Base-by-base conservation (phyloP, 2,329 filamentous ascomycete species). In the Diaporthe ilicicola region DNA sequence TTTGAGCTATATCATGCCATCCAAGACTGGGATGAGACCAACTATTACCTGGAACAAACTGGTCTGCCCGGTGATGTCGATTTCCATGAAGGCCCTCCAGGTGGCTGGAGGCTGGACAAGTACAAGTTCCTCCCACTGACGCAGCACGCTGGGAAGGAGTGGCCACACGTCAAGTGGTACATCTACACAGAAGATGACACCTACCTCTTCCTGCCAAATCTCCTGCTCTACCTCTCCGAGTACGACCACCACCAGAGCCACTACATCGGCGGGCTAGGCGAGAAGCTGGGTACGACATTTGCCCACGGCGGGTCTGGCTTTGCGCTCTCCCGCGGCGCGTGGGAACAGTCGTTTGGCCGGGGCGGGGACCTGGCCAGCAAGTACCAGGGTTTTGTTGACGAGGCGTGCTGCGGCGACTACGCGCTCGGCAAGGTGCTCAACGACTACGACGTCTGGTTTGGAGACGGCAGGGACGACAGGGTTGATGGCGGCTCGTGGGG, bases 1-100 rank as follows among this genome's bases (percentile, higher is more conserved):
- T 70, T 75, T 64, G 70, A 76, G 27, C 73, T 74, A 17, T 77
- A 77, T 53, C 59, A 68, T 13, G 72, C 74, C 12, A 74, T 77
- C 55, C 70, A 69, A 17, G 74, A 78, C 55, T 76, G 73, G 67
- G 76, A 77, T 42, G 62, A 71, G 7, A 75, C 74, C 24, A 75
- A 77, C 56, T 74, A 74, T 34, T 77, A 77, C 69, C 73, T 75
- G 29, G 76, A 77, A 50, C 74, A 74, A 32, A 75, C 68, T 6
- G 61, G 51, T 27, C 22, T 70, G 12, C 59, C 68, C 9, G 68
- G 68, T 17, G 68, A 70, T 17, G 55, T 61, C 37, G 55, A 61
- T 13, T 44, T 61, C 37, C 10, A 55, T 17, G 56, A 65, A 13
- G 71, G 71, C 1, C n/a, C 61, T 3, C 61, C 46, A 19, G 71